A percentile compares a stretch with the other conserved stretches of the same genome.
Evolutionary conservation across 2,329 filamentous ascomycete species (phyloP).

Genomic region (Torrubiella hemipterigena): DNA sequence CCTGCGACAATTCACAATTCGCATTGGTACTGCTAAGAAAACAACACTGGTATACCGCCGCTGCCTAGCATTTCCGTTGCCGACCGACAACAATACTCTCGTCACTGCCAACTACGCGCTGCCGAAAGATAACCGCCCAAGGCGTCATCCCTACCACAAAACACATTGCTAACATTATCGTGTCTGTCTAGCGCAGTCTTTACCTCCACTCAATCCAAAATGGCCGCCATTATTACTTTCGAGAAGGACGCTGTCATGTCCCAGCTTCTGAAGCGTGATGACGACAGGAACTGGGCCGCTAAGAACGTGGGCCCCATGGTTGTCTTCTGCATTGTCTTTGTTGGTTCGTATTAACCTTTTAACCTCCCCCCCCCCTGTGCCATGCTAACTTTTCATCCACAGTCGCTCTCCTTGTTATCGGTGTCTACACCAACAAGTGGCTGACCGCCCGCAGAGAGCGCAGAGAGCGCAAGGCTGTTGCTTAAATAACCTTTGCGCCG

Average conservation of each 20-base stretch:
- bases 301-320: slow-evolving; percentile 27
- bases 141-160: too few species aligned
- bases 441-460: slow-evolving; percentile 20
- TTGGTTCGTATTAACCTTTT: slow-evolving; percentile 17
- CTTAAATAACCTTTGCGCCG: too few species aligned
- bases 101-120: too few species aligned
- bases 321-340: slow-evolving; percentile 29
- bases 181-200: slow-evolving; percentile 8
- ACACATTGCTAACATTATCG: slow-evolving; percentile 1
- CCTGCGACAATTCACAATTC: too few species aligned
- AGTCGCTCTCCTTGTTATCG: slow-evolving; percentile 21
- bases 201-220: slow-evolving; percentile 16
- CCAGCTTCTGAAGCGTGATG: slow-evolving; percentile 27
- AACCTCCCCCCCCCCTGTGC: background rate
- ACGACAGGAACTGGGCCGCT: slow-evolving; percentile 28
- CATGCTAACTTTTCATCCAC: slow-evolving; percentile 8
- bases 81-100: too few species aligned
- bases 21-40: too few species aligned
- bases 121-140: too few species aligned
- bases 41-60: too few species aligned
- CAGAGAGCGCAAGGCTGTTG: slow-evolving; percentile 19
- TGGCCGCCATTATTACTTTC: slow-evolving; percentile 28
- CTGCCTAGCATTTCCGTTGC: too few species aligned
- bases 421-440: slow-evolving; percentile 19
- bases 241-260: slow-evolving; percentile 22